A percentile compares a stretch with the other conserved stretches of the same genome.
These are phyloP conservation scores for Hygrophoropsis aurantiaca DNA, from an alignment of 768 basidiomycete genomes.

Conservation along the genomic window DNA sequence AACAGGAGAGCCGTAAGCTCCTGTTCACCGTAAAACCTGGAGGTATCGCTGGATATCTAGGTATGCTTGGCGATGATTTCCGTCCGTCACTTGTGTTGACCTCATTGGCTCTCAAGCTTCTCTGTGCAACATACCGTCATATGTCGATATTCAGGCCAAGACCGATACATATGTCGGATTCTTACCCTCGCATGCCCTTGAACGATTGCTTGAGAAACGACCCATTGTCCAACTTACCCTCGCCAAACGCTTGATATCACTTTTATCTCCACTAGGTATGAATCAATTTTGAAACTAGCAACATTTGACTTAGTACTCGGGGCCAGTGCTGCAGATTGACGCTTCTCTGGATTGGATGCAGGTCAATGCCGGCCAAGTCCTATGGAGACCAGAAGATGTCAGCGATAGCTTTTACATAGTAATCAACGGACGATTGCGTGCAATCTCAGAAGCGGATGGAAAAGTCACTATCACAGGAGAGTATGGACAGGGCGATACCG, in stretches of 20 bases:
- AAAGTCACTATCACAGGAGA: slow-evolving; percentile 84
- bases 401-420: slow-evolving; percentile 99
- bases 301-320: slow-evolving; percentile 6
- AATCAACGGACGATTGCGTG: slow-evolving; percentile 92
- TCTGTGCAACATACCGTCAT: slow-evolving; percentile 87
- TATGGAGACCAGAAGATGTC: slow-evolving; percentile 87
- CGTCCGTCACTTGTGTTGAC: neutral
- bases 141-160: slow-evolving; percentile 95
- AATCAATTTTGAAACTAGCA: neutral
- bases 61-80: slow-evolving; percentile 38
- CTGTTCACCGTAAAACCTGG: slow-evolving; percentile 96
- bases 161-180: slow-evolving; percentile 99
- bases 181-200: slow-evolving; percentile 83
- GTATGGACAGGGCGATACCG: slow-evolving; percentile 96
- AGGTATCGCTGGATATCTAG: slow-evolving; percentile 95
- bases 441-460: slow-evolving; percentile 81
- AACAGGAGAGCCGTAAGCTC: slow-evolving; percentile 52
- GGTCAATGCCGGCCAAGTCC: slow-evolving; percentile 90
- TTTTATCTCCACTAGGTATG: slow-evolving; percentile 89
- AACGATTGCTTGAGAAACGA: slow-evolving; percentile 86
- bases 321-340: slow-evolving; percentile 90
- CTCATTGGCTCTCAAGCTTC: slow-evolving; percentile 54
- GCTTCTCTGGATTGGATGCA: slow-evolving; percentile 98
- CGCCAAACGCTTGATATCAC: slow-evolving; percentile 92
- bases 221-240: slow-evolving; percentile 95